These are phyloP conservation scores for Anthostomella pinea DNA, from an alignment of 2,329 filamentous ascomycete species.

Conservation along the genomic window DNA sequence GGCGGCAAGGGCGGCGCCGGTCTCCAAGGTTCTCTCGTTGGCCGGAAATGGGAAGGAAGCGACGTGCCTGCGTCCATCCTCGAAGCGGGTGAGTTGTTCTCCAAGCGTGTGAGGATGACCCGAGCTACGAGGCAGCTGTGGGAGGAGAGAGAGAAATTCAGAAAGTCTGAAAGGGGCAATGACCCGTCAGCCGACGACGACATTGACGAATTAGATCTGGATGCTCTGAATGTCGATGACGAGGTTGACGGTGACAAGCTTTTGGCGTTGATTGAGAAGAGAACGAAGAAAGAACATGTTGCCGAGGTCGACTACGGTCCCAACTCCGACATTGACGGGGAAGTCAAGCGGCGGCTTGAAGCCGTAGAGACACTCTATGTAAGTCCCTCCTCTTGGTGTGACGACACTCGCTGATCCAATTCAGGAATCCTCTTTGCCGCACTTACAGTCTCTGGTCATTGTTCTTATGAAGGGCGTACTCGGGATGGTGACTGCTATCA, in stretches of 20 bases:
- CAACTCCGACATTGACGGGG: slow-evolving; percentile 45
- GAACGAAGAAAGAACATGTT: slow-evolving; percentile 40
- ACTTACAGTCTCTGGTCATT: slow-evolving; percentile 89
- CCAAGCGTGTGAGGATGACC: slow-evolving; percentile 85
- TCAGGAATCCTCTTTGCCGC: slow-evolving; percentile 72
- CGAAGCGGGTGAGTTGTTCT: slow-evolving; percentile 90
- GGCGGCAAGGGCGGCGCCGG: slow-evolving; percentile 85
- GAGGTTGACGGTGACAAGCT: slow-evolving; percentile 38
- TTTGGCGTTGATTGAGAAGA: slow-evolving; percentile 40
- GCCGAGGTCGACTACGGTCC: slow-evolving; percentile 50
- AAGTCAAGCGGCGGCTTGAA: slow-evolving; percentile 65
- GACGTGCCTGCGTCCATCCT: slow-evolving; percentile 93
- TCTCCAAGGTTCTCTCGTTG: slow-evolving; percentile 75
- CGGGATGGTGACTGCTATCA: slow-evolving; percentile 81
- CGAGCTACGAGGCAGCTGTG: slow-evolving; percentile 89
- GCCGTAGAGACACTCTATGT: slow-evolving; percentile 85
- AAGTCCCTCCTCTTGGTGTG: slow-evolving; percentile 37
- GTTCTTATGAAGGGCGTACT: slow-evolving; percentile 87
- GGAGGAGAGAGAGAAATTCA: slow-evolving; percentile 87
- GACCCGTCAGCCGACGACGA: slow-evolving; percentile 51
- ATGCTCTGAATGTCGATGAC: slow-evolving; percentile 26
- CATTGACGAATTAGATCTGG: slow-evolving; percentile 40
- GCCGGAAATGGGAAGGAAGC: slow-evolving; percentile 86
- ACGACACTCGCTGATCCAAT: slow-evolving; percentile 28
- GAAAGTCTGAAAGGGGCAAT: slow-evolving; percentile 92